Percentiles rank a stretch among this genome's conserved stretches.
Evolutionary conservation across 768 basidiomycete species (phyloP).

Genomic region (Collybia nuda): DNA sequence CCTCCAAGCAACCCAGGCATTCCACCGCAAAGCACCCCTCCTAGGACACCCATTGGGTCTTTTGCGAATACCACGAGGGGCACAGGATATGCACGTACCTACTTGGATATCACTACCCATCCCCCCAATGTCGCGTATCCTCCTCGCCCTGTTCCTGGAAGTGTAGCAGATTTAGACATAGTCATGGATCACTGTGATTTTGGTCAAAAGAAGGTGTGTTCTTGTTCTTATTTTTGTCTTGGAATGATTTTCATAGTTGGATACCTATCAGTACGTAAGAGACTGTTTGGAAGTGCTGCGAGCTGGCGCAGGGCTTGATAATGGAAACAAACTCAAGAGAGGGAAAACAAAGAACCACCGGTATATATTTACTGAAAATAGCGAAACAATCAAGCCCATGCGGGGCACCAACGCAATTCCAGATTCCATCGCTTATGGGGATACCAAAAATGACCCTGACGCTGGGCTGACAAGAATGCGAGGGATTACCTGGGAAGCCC

Average conservation of each 20-base stretch:
- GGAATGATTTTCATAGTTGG: constrained; percentile 9
- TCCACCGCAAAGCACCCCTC: constrained; percentile 48
- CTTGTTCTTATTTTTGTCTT: not conserved
- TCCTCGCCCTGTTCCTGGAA: constrained; percentile 81
- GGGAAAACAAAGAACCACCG: constrained; percentile 82
- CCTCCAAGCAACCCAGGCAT: constrained; percentile 73
- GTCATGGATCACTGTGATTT: constrained; percentile 95
- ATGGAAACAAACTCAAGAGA: constrained; percentile 70
- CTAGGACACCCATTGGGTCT: constrained; percentile 48
- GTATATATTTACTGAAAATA: constrained; percentile 80
- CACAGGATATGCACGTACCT: constrained; percentile 74
- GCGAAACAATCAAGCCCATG: constrained; percentile 26
- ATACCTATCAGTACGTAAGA: constrained; percentile 77
- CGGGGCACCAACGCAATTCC: not conserved
- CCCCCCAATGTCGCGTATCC: constrained; percentile 77
- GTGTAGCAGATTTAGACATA: constrained; percentile 84
- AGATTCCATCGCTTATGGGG: constrained; percentile 2
- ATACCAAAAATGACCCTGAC: constrained; percentile 41
- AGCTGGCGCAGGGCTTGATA: constrained; percentile 88
- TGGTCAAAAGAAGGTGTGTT: constrained; percentile 65
- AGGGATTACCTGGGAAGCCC: constrained; percentile 59
- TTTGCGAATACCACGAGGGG: constrained; percentile 53
- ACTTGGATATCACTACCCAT: constrained; percentile 66
- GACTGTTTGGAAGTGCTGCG: constrained; percentile 95
- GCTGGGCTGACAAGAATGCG: constrained; percentile 57